Evolutionary conservation across 768 basidiomycete genomes (phyloP).

Genomic region (Lentinula detonsa): DNA sequence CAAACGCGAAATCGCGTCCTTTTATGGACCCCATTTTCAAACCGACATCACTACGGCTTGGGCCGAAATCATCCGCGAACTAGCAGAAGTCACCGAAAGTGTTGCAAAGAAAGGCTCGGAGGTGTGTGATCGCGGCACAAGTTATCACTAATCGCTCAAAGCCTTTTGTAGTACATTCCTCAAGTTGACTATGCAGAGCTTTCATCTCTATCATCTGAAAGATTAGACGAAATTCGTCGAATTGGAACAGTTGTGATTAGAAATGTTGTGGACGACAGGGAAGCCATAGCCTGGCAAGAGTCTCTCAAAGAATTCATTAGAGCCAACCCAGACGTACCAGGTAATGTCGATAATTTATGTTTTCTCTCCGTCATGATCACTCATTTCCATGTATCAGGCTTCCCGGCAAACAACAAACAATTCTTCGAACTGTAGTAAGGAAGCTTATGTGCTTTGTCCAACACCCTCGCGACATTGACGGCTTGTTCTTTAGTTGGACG

Average conservation of each 20-base stretch:
- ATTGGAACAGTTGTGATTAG: conserved; percentile 57
- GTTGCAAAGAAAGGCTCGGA: conserved; percentile 43
- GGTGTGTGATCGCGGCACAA: conserved; percentile 25
- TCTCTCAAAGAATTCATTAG: conserved; percentile 50
- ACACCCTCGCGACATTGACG: background rate
- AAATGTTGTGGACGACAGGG: conserved; percentile 50
- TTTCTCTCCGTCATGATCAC: background rate
- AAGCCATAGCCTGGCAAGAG: conserved; percentile 54
- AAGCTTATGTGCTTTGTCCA: background rate
- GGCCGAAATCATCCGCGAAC: conserved; percentile 49
- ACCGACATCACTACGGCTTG: conserved; percentile 46
- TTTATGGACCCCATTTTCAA: conserved; percentile 43
- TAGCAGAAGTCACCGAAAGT: conserved; percentile 36
- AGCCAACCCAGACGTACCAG: conserved; percentile 50
- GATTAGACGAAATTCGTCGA: conserved; percentile 43
- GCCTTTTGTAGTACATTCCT: conserved; percentile 44
- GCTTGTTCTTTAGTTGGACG: conserved; percentile 7
- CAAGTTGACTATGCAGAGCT: conserved; percentile 57
- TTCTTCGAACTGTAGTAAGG: conserved; percentile 68
- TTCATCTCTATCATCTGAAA: conserved; percentile 34
- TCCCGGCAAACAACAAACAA: conserved; percentile 39
- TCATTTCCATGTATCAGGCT: background rate
- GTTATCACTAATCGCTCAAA: background rate
- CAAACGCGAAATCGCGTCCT: conserved; percentile 49
- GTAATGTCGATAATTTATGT: conserved; percentile 20